Evolutionary conservation across 2,329 filamentous ascomycete species (phyloP), one percentile per base, ranked within the genome.

Genomic region (Ascochyta pisi): DNA sequence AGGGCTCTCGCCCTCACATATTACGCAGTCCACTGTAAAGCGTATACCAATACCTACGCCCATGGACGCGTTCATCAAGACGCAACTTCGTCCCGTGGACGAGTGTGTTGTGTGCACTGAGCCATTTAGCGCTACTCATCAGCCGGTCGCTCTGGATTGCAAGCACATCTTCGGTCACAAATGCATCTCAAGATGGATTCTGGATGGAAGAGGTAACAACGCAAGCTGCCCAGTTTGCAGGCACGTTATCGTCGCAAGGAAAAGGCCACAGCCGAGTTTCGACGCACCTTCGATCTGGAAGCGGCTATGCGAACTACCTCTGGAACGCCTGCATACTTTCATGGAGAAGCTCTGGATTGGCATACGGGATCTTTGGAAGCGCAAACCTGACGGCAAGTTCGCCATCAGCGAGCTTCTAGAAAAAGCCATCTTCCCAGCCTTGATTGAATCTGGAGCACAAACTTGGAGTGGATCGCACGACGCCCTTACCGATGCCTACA

Each of bases 101-200:
- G 60, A 44, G 9, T 74, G 71, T 45, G 52, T 60, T 8, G 64
- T 74, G 19, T 74, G 71, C 43, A 69, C 60, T 7, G 67, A 71
- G 12, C 41, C 55, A 12, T 73, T 72, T 45, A 63, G 63, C 31
- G 53, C 54, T 0, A 50, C 50, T 2, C 68, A 73, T 22, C 58
- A 63, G 15, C 71, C 70, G 2, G 69, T 73, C n/a, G 60, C 67
- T 2, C 61, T 74, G 7, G 60, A 61, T 10, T 74, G 71, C 54
- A 62, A 63, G 31, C 71, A 74, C 29, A 69, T 73, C 15, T 71
- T 74, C 46, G 70, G 70, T 9, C 57, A 72, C 34, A 39, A 50
- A 8, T 74, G 71, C 51, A 69, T 74, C 29, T 57, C 54, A 31
- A 64, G 45, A 35, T 74, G 71, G 71, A 43, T 73, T 1, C 60